Evolutionary conservation across 495 filamentous ascomycete genomes (phyloP).

Genomic region (Physcia stellaris): DNA sequence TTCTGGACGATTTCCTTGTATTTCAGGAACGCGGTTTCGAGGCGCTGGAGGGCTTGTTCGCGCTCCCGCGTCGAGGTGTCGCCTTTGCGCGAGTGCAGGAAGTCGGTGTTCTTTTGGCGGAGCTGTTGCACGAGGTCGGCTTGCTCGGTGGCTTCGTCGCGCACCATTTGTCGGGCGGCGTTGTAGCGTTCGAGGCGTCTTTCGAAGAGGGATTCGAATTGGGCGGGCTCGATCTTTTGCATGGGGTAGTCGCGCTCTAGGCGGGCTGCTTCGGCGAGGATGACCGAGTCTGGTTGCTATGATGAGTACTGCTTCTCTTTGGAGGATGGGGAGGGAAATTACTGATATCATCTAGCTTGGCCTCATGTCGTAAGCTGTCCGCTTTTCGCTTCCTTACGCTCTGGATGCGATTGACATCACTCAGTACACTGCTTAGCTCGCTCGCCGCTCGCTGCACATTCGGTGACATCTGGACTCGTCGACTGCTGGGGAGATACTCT

Average conservation of each 20-base stretch:
- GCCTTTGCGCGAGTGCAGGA: conserved; percentile 53
- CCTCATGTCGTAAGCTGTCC: conserved; percentile 61
- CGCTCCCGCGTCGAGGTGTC: conserved; percentile 64
- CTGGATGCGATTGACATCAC: conserved; percentile 71
- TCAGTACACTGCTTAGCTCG: conserved; percentile 59
- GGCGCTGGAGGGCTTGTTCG: conserved; percentile 70
- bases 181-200: conserved; percentile 69
- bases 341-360: conserved; percentile 81
- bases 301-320: too few species aligned
- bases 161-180: conserved; percentile 52
- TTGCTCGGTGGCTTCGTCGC: conserved; percentile 63
- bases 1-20: conserved; percentile 91
- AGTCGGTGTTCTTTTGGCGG: conserved; percentile 61
- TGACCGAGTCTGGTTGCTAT: conserved; percentile 50
- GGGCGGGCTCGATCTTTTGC: conserved; percentile 66
- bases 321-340: too few species aligned
- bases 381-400: conserved; percentile 61
- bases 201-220: conserved; percentile 88
- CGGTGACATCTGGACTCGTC: conserved; percentile 62
- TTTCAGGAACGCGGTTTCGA: conserved; percentile 87
- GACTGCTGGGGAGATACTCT: conserved; percentile 78
- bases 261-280: conserved; percentile 68
- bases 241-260: conserved; percentile 77
- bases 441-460: conserved; percentile 66
- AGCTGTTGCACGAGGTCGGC: conserved; percentile 53